A percentile compares a stretch with the other conserved stretches of the same genome.
phyloP scores from a whole-genome alignment of 495 filamentous ascomycete species.

The Penicillium simplicissimum region DNA sequence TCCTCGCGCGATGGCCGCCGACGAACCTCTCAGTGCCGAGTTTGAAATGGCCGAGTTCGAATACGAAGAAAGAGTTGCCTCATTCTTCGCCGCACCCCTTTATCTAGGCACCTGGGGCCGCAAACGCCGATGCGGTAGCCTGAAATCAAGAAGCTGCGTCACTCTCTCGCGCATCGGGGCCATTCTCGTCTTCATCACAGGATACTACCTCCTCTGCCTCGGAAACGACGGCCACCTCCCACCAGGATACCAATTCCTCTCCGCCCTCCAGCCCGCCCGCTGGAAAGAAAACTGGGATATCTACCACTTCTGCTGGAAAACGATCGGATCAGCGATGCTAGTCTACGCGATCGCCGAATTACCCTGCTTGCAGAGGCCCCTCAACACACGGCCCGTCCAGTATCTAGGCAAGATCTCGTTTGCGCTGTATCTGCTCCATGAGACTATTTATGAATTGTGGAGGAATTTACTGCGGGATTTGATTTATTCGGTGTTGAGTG shows the following conservation, averaged over 20 bases:
- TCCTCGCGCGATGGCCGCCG: conserved; percentile 19
- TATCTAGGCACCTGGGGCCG: neutral
- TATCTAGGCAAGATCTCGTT: conserved; percentile 37
- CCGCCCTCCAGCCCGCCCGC: conserved; percentile 17
- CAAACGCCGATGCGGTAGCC: neutral
- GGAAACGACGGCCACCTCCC: conserved; percentile 25
- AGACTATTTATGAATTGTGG: conserved; percentile 11
- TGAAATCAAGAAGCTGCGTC: neutral
- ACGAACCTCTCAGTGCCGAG: conserved; percentile 12
- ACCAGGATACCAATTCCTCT: conserved; percentile 26
- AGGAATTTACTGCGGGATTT: conserved; percentile 49
- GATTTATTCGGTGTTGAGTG: conserved; percentile 25
- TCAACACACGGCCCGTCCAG: conserved; percentile 22
- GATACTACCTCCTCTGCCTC: conserved; percentile 31
- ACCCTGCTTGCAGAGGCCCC: conserved; percentile 21
- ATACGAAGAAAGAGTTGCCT: neutral
- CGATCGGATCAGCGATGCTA: conserved; percentile 22
- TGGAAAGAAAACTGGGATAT: conserved; percentile 28
- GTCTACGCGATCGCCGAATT: conserved; percentile 27
- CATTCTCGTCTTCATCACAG: conserved; percentile 18
- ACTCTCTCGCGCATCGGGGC: conserved; percentile 5
- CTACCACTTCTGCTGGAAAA: conserved; percentile 26
- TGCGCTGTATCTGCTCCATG: conserved; percentile 29
- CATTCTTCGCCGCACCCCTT: neutral
- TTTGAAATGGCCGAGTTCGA: conserved; percentile 15